Evolutionary conservation across 2,329 filamentous ascomycete species (phyloP).

Genomic region (Diaporthe humulicola): DNA sequence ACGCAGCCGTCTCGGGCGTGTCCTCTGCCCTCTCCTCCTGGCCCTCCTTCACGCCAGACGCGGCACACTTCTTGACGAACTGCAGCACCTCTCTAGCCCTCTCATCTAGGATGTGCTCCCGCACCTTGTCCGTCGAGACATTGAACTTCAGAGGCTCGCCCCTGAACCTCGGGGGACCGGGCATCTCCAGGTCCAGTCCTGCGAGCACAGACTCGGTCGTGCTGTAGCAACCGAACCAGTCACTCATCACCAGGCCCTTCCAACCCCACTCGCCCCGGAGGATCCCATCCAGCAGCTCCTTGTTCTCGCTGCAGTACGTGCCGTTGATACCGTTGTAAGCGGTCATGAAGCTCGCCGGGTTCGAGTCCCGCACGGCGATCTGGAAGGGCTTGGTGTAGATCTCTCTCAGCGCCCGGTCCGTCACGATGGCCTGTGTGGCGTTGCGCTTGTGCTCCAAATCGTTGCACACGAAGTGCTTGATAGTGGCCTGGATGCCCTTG

Average conservation of each 20-base stretch:
- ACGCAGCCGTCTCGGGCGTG: constrained; percentile 71
- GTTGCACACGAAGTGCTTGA: constrained; percentile 74
- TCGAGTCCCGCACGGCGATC: constrained; percentile 64
- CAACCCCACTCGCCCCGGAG: constrained; percentile 70
- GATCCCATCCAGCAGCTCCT: constrained; percentile 62
- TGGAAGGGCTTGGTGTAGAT: constrained; percentile 72
- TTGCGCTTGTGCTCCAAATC: constrained; percentile 72
- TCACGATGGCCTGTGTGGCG: constrained; percentile 67
- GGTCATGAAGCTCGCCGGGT: constrained; percentile 70
- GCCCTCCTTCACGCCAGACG: constrained; percentile 66
- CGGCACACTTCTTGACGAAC: constrained; percentile 69
- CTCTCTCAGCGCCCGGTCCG: constrained; percentile 69
- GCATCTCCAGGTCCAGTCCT: constrained; percentile 72
- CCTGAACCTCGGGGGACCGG: constrained; percentile 65
- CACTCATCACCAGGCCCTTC: constrained; percentile 70
- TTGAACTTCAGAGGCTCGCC: constrained; percentile 66
- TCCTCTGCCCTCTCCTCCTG: constrained; percentile 68
- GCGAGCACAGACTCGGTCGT: constrained; percentile 64
- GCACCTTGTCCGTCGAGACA: constrained; percentile 69
- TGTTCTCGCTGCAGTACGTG: constrained; percentile 66
- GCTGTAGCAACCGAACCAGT: constrained; percentile 71
- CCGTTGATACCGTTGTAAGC: constrained; percentile 72
- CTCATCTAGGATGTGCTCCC: constrained; percentile 67
- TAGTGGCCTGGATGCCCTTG: constrained; percentile 67
- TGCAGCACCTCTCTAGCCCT: constrained; percentile 70